These are phyloP conservation scores for Talaromyces trachyspermus DNA, from an alignment of 495 filamentous ascomycete species.

Conservation along the genomic window DNA sequence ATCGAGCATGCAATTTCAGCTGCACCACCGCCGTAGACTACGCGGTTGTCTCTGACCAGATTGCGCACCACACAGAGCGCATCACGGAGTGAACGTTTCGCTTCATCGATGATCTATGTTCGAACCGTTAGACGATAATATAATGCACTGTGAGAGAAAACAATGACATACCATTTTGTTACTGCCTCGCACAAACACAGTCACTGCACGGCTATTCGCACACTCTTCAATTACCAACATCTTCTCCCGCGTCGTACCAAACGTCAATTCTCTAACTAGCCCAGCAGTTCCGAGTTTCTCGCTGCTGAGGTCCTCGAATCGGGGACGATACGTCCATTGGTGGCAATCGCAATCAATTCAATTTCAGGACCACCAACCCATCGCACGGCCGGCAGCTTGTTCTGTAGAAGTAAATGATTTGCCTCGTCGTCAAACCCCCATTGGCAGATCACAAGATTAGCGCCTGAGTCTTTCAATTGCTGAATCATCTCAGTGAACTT, in stretches of 20 bases:
- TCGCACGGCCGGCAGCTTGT: slow-evolving; percentile 88
- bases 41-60: slow-evolving; percentile 88
- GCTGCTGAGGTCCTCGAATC: slow-evolving; percentile 87
- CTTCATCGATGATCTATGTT: slow-evolving; percentile 90
- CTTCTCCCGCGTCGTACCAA: slow-evolving; percentile 96
- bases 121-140: slow-evolving; percentile 16
- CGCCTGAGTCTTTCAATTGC: slow-evolving; percentile 93
- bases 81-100: slow-evolving; percentile 94
- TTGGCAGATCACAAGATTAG: slow-evolving; percentile 97
- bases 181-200: slow-evolving; percentile 89
- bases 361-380: slow-evolving; percentile 99
- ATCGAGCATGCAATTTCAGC: slow-evolving; percentile 97
- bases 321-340: slow-evolving; percentile 95
- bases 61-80: slow-evolving; percentile 97
- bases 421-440: slow-evolving; percentile 99
- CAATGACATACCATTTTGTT: slow-evolving; percentile 86
- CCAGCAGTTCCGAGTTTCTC: slow-evolving; percentile 90
- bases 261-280: slow-evolving; percentile 86
- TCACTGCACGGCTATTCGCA: slow-evolving; percentile 94
- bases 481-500: slow-evolving; percentile 99
- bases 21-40: slow-evolving; percentile 97
- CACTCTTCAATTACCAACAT: slow-evolving; percentile 99
- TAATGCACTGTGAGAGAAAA: background rate
- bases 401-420: slow-evolving; percentile 93
- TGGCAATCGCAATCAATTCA: slow-evolving; percentile 96